These are phyloP conservation scores for Prunella vulgaris DNA, from an alignment of 257 asterid species.

Conservation along the genomic window DNA sequence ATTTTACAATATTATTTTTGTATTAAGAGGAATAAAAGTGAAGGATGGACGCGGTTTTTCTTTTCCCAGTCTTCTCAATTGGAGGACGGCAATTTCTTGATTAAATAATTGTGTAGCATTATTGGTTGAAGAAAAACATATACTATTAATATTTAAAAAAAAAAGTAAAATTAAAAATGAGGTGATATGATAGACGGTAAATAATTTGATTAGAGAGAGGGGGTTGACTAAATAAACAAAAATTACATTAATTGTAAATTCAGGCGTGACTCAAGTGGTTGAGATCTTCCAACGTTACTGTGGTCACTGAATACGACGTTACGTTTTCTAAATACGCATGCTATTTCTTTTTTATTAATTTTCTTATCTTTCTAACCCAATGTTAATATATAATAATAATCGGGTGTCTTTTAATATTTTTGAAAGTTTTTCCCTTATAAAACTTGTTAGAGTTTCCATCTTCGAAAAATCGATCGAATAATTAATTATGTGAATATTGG, in stretches of 20 bases:
- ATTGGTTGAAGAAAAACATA: not conserved
- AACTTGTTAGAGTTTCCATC: too few species aligned
- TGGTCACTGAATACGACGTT: slow-evolving; percentile 32
- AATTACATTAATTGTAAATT: not conserved
- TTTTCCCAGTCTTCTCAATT: slow-evolving; percentile 15
- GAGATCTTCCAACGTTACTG: slow-evolving; percentile 23
- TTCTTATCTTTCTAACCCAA: not conserved
- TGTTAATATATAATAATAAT: too few species aligned
- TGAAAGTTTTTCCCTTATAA: too few species aligned
- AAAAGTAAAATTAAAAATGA: not conserved
- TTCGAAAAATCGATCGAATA: too few species aligned
- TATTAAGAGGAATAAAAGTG: too few species aligned
- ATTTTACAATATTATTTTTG: too few species aligned
- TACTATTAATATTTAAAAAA: too few species aligned
- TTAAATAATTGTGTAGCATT: not conserved
- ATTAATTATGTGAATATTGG: too few species aligned
- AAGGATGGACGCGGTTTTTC: not conserved
- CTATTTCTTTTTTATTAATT: slow-evolving; percentile 16
- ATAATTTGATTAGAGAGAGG: slow-evolving; percentile 24
- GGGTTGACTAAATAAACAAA: slow-evolving; percentile 21
- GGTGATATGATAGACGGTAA: not conserved
- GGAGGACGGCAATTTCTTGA: slow-evolving; percentile 18
- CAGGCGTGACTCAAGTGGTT: slow-evolving; percentile 47
- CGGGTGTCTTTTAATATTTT: too few species aligned
- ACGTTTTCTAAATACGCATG: not conserved